Base-by-base conservation (phyloP, 805 yeast genomes). In the Cyberlindnera maritima region DNA sequence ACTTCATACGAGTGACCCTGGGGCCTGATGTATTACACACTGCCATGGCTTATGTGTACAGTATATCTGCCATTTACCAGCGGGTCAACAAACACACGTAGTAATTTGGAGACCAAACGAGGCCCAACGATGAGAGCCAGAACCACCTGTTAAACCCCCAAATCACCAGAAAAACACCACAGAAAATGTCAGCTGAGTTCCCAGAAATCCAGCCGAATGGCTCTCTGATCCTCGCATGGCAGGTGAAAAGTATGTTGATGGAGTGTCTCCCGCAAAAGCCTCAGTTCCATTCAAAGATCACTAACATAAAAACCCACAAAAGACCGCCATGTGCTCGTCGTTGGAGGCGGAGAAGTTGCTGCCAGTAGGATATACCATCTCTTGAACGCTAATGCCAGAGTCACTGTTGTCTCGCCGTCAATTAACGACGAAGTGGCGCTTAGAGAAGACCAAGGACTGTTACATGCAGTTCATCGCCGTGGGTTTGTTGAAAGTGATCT, bases 281-380 rank as follows among this genome's bases (percentile, higher is more conserved):
- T 21, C 54, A 52, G 36, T 41, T 8, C 18, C 4, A 32, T 34
- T n/a, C n/a, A n/a, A n/a, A n/a, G n/a, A n/a, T n/a, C n/a, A 45
- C 51, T 44, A 44, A 45, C 51, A 14, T n/a, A n/a, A n/a, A n/a
- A n/a, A n/a, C n/a, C n/a, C n/a, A 13, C 23, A 20, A 2, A 25
- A 66, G 76, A 74, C 52, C 74, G 74, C 39, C 87, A 77, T 54
- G 87, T 85, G 14, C 69, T 87, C 10, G 85, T 87, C 1, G 77
- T 87, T 35, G 96, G 96, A 0, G 89, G 85, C 7, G 88, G 88
- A 11, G 85, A 80, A 39, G 96, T 88, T 9, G 96, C 90, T 0
- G 69, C 81, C 11, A 77, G 88, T 15, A 66, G 96, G 43, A 79
- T 87, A 3, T 70, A 75, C 44, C 88, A 85, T 58, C 69, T 88